Evolutionary conservation across 176 grass and related monocot genomes (phyloP).

Genomic region (Ampelocalamus luodianensis): DNA sequence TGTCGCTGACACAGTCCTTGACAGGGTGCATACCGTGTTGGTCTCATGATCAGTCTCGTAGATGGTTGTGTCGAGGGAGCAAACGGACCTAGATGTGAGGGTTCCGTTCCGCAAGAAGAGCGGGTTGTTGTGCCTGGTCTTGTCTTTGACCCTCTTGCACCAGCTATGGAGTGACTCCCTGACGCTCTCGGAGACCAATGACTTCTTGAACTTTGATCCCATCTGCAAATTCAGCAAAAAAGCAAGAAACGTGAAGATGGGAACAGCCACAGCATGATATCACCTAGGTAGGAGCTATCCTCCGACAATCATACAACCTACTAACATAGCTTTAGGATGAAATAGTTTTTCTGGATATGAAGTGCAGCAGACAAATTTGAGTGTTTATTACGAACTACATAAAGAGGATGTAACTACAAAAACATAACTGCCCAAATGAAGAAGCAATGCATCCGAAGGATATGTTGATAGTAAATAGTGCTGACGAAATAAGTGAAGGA

Average conservation of each 20-base stretch:
- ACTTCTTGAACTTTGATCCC: constrained; percentile 95
- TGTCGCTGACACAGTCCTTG: constrained; percentile 63
- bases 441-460: not conserved
- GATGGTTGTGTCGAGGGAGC: constrained; percentile 75
- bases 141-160: constrained; percentile 83
- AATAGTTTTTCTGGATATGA: no score
- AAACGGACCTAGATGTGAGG: constrained; percentile 54
- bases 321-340: no score
- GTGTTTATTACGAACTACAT: no score
- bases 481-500: not conserved
- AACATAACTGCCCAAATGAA: not conserved
- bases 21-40: constrained; percentile 74
- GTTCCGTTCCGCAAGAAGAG: constrained; percentile 50
- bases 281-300: not conserved
- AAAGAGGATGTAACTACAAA: not conserved
- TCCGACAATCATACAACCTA: not conserved
- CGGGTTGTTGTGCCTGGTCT: constrained; percentile 53
- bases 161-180: constrained; percentile 91
- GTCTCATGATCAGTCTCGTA: constrained; percentile 79
- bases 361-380: no score
- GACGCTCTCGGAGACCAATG: constrained; percentile 73
- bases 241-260: constrained; percentile 13
- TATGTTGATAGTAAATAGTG: not conserved
- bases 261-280: not conserved
- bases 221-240: constrained; percentile 55